phyloP scores from a whole-genome alignment of 352 stramenopile species.

The Globisporangium viniferum region DNA sequence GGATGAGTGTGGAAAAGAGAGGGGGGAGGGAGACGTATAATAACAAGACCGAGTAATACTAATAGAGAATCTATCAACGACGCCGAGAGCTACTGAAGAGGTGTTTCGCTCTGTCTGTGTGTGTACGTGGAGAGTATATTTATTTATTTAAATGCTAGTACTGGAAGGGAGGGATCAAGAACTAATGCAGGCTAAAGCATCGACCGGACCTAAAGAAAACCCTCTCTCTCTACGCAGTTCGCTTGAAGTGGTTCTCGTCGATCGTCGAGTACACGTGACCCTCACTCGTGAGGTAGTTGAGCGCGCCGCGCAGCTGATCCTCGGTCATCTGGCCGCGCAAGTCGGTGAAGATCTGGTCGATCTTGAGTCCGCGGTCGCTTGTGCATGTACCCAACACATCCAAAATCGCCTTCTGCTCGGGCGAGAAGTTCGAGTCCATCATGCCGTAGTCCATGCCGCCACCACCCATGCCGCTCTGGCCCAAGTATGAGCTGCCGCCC shows the following conservation, averaged over 20 bases:
- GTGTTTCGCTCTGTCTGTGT: not conserved
- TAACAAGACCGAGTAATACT: constrained; percentile 14
- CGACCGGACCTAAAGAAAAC: not conserved
- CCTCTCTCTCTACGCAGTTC: constrained; percentile 51
- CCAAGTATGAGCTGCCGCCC: constrained; percentile 23
- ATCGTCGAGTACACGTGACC: constrained; percentile 91
- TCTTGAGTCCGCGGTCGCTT: constrained; percentile 71
- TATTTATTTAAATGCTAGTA: constrained; percentile 5
- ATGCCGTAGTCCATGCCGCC: constrained; percentile 54
- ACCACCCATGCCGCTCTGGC: not conserved
- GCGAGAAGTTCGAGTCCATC: constrained; percentile 75
- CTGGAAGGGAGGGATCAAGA: not conserved
- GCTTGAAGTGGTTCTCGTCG: constrained; percentile 90
- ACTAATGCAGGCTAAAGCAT: not conserved
- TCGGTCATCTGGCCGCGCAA: constrained; percentile 68
- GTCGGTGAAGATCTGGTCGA: constrained; percentile 74
- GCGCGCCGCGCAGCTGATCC: constrained; percentile 52
- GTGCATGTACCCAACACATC: constrained; percentile 69
- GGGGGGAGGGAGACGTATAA: constrained; percentile 4
- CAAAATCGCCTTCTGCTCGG: constrained; percentile 77
- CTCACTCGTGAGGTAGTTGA: constrained; percentile 85
- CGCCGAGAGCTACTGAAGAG: not conserved
- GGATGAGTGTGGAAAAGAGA: not conserved
- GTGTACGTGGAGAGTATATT: not conserved
- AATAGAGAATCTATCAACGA: constrained; percentile 13